Evolutionary conservation across 2,329 filamentous ascomycete genomes (phyloP), one percentile per base, ranked within the genome.

Genomic region (Scytalidium lignicola): DNA sequence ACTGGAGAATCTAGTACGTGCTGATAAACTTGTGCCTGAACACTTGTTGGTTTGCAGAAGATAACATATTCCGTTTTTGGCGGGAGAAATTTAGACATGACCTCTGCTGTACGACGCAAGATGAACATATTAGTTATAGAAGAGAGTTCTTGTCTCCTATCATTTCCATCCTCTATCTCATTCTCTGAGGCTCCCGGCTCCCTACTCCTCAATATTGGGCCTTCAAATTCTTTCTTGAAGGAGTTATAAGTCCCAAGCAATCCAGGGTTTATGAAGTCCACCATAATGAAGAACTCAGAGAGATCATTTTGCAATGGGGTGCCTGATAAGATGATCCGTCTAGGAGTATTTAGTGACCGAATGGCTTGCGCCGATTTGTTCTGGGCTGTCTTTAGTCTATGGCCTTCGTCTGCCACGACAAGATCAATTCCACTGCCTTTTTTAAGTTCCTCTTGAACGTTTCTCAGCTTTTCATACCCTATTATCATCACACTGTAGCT

Each of bases 401-500:
- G 93, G 0, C 93, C 93, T 69, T 99, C 93, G 59, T 99, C 92
- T 48, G 97, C 95, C 58, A 99, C 91, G 60, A 99, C 96, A 59
- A 96, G 85, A 60, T 88, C 85, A 44, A 89, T 79, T 1, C 79
- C 78, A 48, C 70, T 66, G 6, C 79, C 80, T 58, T 80, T 80
- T 53, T 80, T 77, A 41, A 88, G 66, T 46, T 85, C 81, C 45
- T 83, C 81, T 53, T 85, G 79, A 1, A 88, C 78, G 3, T 74
- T 76, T 43, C 82, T 74, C 23, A 88, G 68, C 65, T 84, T 85
- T 63, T 88, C 85, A 59, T 88, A 88, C 1, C 85, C 85, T 50
- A 88, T 80, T 55, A 88, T 84, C 82, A 88, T 83, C 20, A 88
- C 74, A 56, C 76, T 84, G 61, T 87, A 88, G 20, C 76, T 75